Evolutionary conservation across 2,329 filamentous ascomycete genomes (phyloP).

Genomic region (Epichloe hybrida): DNA sequence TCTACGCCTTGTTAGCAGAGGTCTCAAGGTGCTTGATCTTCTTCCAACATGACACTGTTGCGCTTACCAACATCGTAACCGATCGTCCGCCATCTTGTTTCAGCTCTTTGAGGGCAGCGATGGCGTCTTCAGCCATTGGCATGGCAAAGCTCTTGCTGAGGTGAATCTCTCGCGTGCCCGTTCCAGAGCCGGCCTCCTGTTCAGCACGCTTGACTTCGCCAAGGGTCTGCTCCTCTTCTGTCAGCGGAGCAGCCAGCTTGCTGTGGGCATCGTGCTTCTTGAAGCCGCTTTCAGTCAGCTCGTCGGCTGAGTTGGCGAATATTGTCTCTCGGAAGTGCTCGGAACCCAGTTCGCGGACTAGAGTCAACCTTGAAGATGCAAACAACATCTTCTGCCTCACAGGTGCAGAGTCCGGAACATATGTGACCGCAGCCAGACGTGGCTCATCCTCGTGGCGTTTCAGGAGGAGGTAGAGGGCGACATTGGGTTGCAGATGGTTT

Average conservation of each 20-base stretch:
- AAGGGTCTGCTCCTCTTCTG: conserved; percentile 61
- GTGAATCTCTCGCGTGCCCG: conserved; percentile 43
- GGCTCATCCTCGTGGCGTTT: conserved; percentile 47
- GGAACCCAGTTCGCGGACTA: conserved; percentile 62
- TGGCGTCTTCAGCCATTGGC: conserved; percentile 48
- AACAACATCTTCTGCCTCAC: conserved; percentile 83
- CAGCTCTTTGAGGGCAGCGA: conserved; percentile 49
- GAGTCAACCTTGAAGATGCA: conserved; percentile 60
- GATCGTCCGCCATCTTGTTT: conserved; percentile 34
- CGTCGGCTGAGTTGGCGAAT: conserved; percentile 55
- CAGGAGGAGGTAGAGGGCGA: conserved; percentile 62
- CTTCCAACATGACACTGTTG: neutral
- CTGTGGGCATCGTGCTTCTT: conserved; percentile 57
- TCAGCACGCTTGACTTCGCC: conserved; percentile 64
- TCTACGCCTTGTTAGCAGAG: conserved; percentile 27
- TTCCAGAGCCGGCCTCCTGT: conserved; percentile 59
- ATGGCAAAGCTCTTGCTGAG: conserved; percentile 43
- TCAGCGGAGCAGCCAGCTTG: conserved; percentile 54
- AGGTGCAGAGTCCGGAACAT: conserved; percentile 64
- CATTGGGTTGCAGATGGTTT: conserved; percentile 49
- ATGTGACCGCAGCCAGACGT: conserved; percentile 58
- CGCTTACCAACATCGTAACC: conserved; percentile 53
- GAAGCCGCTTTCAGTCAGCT: conserved; percentile 59
- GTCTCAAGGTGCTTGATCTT: neutral
- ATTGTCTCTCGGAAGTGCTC: conserved; percentile 68